Base-by-base conservation (phyloP, 83 land plant genomes). In the Picea engelmannii region DNA sequence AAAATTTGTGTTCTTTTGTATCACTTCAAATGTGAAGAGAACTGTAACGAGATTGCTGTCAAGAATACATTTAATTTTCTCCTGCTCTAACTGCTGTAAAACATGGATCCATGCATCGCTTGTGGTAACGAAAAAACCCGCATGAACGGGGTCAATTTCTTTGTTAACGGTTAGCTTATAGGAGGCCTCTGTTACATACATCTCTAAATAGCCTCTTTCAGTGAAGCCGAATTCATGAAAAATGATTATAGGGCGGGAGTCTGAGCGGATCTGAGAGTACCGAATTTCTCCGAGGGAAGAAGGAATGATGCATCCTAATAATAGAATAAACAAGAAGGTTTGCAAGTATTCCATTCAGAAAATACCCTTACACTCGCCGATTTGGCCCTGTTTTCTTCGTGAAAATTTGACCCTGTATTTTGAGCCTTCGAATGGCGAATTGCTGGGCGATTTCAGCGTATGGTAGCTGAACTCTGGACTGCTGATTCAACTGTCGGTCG, bases 191-290 rank as follows among this genome's bases (percentile, higher is more conserved):
- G 18, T 66, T 27, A 89, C 61, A 27, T 66, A 67, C 62, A 90
- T 47, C 24, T 44, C 61, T 8, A 81, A 78, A 27, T 60, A 67
- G 23, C 92, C 92, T 44, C 27, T 52, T 61, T 70, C 66, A 18
- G 78, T 13, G 86, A 81, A 90, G 11, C 92, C 92, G 81, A 90
- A 90, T 27, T 83, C 68, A 81, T 90, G 90, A 71, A 90, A 90
- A 25, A 88, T n/a, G 80, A 90, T 90, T 78, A 84, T 69, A 59
- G 86, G 62, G 20, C 92, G 77, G 5, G 76, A 12, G 55, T 90
- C 92, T 62, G 23, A 21, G 20, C n/a, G 16, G 82, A 90, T 85
- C 12, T 35, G 25, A 10, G 78, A 31, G 47, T 79, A 63, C 80
- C 84, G 85, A 82, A 90, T 90, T 85, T 90, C 90, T 13, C 83